Conservation (phyloP, 1,139 yeast species). For the Meyerozyma smithsonii region DNA sequence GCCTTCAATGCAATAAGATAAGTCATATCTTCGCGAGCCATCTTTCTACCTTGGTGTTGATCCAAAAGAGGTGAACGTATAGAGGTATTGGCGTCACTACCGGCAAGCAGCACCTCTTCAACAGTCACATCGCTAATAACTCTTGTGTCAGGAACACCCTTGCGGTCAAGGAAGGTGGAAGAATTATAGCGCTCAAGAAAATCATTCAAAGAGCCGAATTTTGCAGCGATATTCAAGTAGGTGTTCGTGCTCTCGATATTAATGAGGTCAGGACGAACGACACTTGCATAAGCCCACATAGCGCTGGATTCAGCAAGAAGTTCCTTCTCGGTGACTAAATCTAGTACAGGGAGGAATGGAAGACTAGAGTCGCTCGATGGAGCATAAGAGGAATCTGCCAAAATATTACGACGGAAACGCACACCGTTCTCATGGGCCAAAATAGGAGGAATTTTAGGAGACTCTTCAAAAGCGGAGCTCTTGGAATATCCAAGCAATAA, state of each 20-base stretch:
- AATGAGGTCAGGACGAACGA: conserved; percentile 38
- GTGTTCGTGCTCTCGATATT: conserved; percentile 41
- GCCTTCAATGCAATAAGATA: conserved; percentile 66
- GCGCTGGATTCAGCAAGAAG: conserved; percentile 77
- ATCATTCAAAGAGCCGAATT: conserved; percentile 41
- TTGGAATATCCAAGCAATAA: conserved; percentile 56
- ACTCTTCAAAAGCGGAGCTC: conserved; percentile 11
- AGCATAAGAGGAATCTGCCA: conserved; percentile 23
- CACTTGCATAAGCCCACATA: conserved; percentile 54
- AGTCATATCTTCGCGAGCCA: conserved; percentile 46
- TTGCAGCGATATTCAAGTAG: conserved; percentile 51
- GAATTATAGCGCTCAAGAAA: conserved; percentile 48
- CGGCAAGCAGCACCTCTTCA: conserved; percentile 1
- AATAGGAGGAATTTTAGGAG: conserved; percentile 32
- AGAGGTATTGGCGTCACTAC: conserved; percentile 5
- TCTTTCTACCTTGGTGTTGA: conserved; percentile 14
- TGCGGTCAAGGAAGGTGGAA: conserved; percentile 39
- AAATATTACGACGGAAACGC: conserved; percentile 40
- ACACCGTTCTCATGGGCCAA: conserved; percentile 43
- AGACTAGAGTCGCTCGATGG: conserved; percentile 28
- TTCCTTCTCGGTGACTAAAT: conserved; percentile 35
- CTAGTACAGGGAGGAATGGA: conserved; percentile 65
- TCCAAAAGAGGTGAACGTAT: conserved; percentile 26
- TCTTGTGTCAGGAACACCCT: conserved; percentile 19
- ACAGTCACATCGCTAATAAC: conserved; percentile 6